These are phyloP conservation scores for Colletotrichum costaricense DNA, from an alignment of 2,329 filamentous ascomycete genomes.

Conservation along the genomic window DNA sequence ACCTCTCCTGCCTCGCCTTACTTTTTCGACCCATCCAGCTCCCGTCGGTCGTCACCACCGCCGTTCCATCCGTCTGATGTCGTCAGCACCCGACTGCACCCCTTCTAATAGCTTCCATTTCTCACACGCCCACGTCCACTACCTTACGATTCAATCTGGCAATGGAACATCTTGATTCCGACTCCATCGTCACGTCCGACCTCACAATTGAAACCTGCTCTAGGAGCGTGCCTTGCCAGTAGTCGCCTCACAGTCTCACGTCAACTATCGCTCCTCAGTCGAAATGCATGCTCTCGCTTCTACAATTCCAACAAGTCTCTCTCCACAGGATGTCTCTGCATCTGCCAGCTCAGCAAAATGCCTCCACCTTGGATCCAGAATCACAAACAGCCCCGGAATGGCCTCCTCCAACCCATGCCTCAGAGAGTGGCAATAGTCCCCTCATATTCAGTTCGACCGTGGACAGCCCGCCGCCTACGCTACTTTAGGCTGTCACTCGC, in stretches of 20 bases:
- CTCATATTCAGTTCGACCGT: not conserved
- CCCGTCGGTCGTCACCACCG: not conserved
- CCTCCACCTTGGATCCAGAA: constrained; percentile 3
- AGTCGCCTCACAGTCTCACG: not conserved
- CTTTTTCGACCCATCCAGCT: not conserved
- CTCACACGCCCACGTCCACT: not conserved
- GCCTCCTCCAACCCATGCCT: not conserved
- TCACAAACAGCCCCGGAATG: not conserved
- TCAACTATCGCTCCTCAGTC: not conserved
- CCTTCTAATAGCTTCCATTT: constrained; percentile 3
- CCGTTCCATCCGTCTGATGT: constrained; percentile 27
- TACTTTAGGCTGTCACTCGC: constrained; percentile 11
- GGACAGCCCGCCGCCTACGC: constrained; percentile 1
- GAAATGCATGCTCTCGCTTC: not conserved
- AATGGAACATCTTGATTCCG: not conserved
- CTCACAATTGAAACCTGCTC: constrained; percentile 3
- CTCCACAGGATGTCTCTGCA: constrained; percentile 7
- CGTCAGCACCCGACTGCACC: constrained; percentile 16
- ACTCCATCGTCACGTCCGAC: not conserved
- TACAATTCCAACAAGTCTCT: not conserved
- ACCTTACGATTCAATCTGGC: not conserved
- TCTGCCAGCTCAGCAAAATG: not conserved
- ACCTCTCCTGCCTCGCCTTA: not conserved
- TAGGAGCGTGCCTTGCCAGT: not conserved
- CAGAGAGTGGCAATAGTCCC: not conserved